These are phyloP conservation scores for Zelonia costaricensis DNA, from an alignment of 208 protist genomes.

Conservation along the genomic window DNA sequence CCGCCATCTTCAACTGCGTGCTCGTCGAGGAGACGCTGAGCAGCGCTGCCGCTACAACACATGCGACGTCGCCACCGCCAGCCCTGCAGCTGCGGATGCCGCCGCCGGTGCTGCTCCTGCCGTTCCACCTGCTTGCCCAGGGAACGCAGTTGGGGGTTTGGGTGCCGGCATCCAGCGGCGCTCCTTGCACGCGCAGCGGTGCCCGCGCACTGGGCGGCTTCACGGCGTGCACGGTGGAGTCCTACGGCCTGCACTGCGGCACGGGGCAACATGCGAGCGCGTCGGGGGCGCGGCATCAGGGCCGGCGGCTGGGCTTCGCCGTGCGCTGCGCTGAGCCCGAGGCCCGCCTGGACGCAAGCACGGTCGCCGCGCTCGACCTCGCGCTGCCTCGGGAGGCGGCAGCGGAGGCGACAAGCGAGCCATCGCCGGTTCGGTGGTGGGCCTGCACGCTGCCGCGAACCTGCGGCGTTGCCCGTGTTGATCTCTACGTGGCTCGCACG, in stretches of 20 bases:
- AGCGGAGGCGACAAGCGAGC: neutral
- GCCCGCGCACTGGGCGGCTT: conserved; percentile 4
- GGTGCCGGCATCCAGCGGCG: conserved; percentile 24
- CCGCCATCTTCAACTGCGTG: conserved; percentile 66
- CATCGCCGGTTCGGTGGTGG: conserved; percentile 16
- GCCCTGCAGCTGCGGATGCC: conserved; percentile 32
- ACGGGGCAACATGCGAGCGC: neutral
- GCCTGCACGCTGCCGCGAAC: conserved; percentile 11
- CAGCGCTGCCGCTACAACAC: neutral
- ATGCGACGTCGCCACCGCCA: too few species aligned
- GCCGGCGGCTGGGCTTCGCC: conserved; percentile 5
- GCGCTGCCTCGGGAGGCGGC: conserved; percentile 5
- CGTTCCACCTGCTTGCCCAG: conserved; percentile 48
- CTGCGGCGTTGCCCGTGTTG: conserved; percentile 14
- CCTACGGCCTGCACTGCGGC: conserved; percentile 7
- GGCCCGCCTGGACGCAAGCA: neutral
- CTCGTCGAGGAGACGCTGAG: conserved; percentile 53
- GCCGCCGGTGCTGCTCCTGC: conserved; percentile 63
- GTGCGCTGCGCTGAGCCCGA: conserved; percentile 10
- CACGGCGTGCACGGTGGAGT: conserved; percentile 9
- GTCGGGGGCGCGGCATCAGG: neutral
- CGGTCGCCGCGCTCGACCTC: neutral
- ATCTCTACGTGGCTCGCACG: conserved; percentile 21
- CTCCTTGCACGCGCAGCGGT: neutral
- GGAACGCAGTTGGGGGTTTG: conserved; percentile 50